Evolutionary conservation across 2,329 filamentous ascomycete genomes (phyloP).

Genomic region (Aspergillus spinulosporus): DNA sequence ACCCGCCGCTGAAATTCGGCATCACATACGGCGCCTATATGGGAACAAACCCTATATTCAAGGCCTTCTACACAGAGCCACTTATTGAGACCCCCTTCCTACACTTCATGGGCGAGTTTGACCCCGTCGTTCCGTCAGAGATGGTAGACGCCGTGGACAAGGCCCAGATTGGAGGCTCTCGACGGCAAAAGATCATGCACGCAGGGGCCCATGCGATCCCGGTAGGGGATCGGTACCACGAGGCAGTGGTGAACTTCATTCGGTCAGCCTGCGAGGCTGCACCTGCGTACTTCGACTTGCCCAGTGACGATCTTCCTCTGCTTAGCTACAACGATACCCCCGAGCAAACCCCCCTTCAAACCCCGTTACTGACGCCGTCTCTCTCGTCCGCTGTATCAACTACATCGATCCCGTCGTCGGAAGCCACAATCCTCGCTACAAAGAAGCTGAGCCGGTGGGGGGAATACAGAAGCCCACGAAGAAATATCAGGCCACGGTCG

Average conservation of each 20-base stretch:
- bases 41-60: neutral
- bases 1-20: neutral
- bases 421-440: neutral
- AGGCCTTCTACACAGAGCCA: neutral
- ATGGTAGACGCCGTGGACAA: neutral
- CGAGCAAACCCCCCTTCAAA: neutral
- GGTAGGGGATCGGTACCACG: neutral
- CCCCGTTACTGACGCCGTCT: neutral
- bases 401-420: neutral
- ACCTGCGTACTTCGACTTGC: neutral
- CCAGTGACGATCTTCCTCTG: neutral
- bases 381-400: neutral
- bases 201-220: neutral
- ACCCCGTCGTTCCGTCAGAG: neutral
- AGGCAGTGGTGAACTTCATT: neutral
- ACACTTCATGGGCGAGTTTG: neutral
- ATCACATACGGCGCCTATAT: slow-evolving; percentile 2
- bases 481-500: neutral
- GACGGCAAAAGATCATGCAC: neutral
- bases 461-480: neutral
- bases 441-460: neutral
- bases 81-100: neutral
- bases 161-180: neutral
- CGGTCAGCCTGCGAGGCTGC: neutral
- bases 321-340: neutral